Evolutionary conservation across 306 rosid genomes (phyloP), one percentile per base, ranked within the genome.

Genomic region (Carpinus viminea): DNA sequence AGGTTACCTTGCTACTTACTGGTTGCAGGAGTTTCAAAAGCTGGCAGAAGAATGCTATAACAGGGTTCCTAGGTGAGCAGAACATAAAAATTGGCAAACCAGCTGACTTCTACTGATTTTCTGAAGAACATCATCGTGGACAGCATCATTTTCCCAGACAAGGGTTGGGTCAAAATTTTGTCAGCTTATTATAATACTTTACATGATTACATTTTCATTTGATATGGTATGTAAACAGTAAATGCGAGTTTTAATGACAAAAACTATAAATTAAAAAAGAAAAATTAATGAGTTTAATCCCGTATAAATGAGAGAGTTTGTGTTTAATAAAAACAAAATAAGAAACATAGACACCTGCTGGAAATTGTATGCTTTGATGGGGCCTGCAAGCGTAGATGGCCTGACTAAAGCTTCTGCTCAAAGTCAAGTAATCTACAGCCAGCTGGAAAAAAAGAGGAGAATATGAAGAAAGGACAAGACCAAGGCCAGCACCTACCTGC

Each of bases 21-120:
- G 73, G 65, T 69, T 83, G 79, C 87, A 93, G 98, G 94, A 93
- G 97, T 88, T 93, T 96, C 85, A 93, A 93, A 87, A 51, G 99
- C 83, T 93, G 96, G 99, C 94, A 96, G 86, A 96, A 90, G 97
- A 93, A 86, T 43, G 98, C 97, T 55, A 93, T 93, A 74, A 88
- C 85, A 41, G 89, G 75, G 54, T 96, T 88, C 83, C 81, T 96
- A 57, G 62, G 82, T 0, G 93, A 86, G 82, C 90, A 78, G 87
- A 87, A 86, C 79, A 79, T 96, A 20, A 84, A 76, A 81, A 84
- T 91, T 61, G 97, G 96, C 78, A 96, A 93, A 64, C 88, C 98
- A 11, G 89, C 83, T 61, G 89, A 90, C 81, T 93, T 95, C 84
- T 76, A 51, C 78, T 90, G 86, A 87, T 76, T 78, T 10, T 10